Evolutionary conservation across 2,329 filamentous ascomycete genomes (phyloP).

Genomic region (Aspergillus sp.): DNA sequence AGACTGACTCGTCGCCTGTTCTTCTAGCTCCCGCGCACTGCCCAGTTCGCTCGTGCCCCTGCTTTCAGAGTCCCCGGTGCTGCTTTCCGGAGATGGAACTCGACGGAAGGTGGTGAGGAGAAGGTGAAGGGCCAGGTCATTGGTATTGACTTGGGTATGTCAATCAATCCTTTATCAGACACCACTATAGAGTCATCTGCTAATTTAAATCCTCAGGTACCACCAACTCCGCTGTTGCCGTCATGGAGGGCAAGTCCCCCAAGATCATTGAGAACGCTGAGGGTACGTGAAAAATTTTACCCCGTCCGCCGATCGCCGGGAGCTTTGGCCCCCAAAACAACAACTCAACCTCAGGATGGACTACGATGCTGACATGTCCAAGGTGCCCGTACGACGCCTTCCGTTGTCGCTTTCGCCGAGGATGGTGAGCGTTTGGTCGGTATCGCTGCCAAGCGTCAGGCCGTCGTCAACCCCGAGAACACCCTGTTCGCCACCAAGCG

Average conservation of each 20-base stretch:
- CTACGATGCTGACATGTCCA: constrained; percentile 16
- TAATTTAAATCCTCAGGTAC: constrained; percentile 57
- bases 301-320: constrained; percentile 10
- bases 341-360: neutral
- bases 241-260: constrained; percentile 95
- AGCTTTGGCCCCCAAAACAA: neutral
- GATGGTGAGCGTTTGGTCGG: constrained; percentile 95
- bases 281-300: constrained; percentile 55
- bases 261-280: constrained; percentile 98
- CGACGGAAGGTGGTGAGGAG: constrained; percentile 57
- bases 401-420: constrained; percentile 91
- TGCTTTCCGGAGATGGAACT: constrained; percentile 62
- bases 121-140: constrained; percentile 97
- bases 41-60: constrained; percentile 66
- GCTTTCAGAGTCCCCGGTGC: constrained; percentile 69
- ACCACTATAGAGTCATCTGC: neutral
- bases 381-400: constrained; percentile 89
- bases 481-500: constrained; percentile 98
- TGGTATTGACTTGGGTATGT: constrained; percentile 91
- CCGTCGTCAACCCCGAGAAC: constrained; percentile 97
- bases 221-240: constrained; percentile 94
- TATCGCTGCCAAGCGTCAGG: constrained; percentile 96
- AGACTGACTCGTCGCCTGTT: constrained; percentile 16
- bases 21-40: constrained; percentile 72
- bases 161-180: neutral